Conservation (phyloP, 352 stramenopile genomes). For the Phytophthora pinifolia region DNA sequence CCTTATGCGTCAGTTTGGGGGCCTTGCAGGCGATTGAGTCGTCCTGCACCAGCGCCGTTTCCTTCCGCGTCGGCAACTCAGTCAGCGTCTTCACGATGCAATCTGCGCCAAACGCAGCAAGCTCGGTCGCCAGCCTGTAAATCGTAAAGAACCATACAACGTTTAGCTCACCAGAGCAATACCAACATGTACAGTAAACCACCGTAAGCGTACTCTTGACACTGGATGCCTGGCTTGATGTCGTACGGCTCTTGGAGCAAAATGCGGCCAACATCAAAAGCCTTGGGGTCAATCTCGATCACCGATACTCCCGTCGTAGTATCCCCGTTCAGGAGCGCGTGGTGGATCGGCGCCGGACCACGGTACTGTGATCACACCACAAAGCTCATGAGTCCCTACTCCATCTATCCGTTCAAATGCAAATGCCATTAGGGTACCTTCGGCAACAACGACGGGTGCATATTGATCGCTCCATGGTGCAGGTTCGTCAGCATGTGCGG, state of each 20-base stretch:
- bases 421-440: constrained; percentile 35
- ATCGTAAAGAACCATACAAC: neutral
- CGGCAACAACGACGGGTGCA: constrained; percentile 86
- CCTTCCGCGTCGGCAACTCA: constrained; percentile 52
- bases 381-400: neutral
- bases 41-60: constrained; percentile 50
- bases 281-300: constrained; percentile 84
- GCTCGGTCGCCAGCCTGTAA: constrained; percentile 42
- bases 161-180: neutral
- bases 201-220: constrained; percentile 31
- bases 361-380: constrained; percentile 50
- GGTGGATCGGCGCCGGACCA: constrained; percentile 83
- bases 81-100: constrained; percentile 69
- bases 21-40: constrained; percentile 56
- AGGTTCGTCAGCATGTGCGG: constrained; percentile 72
- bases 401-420: neutral
- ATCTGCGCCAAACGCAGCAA: constrained; percentile 58
- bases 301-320: constrained; percentile 74
- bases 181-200: neutral
- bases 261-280: constrained; percentile 84
- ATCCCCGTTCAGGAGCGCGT: constrained; percentile 83
- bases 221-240: constrained; percentile 59
- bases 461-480: constrained; percentile 80
- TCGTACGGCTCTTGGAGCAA: constrained; percentile 49
- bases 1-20: constrained; percentile 62